Percentiles rank a stretch among this genome's conserved stretches.
Evolutionary conservation across 2,329 filamentous ascomycete genomes (phyloP).

Genomic region (Gremmenia infestans): DNA sequence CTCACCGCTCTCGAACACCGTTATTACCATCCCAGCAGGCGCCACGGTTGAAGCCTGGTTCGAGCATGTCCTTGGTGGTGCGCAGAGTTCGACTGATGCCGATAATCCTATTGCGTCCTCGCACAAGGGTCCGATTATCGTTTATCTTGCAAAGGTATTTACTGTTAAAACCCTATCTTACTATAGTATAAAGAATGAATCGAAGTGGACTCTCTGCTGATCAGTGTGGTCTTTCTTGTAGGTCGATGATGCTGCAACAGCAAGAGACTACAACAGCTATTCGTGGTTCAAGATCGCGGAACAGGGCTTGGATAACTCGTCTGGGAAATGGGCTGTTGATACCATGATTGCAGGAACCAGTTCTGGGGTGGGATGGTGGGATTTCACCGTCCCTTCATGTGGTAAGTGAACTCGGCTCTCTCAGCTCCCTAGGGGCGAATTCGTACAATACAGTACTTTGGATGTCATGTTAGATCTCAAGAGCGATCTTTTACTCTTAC

Average conservation of each 20-base stretch:
- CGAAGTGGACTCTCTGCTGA: not conserved
- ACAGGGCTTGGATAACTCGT: conserved; percentile 19
- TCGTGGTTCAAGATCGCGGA: conserved; percentile 46
- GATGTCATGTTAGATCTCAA: no score
- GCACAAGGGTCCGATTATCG: conserved; percentile 41
- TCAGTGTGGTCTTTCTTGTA: conserved; percentile 15
- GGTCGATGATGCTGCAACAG: conserved; percentile 34
- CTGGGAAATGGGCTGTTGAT: conserved; percentile 24
- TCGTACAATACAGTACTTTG: no score
- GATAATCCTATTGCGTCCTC: conserved; percentile 45
- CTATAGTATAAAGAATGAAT: not conserved
- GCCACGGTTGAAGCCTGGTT: conserved; percentile 45
- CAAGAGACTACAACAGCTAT: conserved; percentile 16
- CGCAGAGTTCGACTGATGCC: conserved; percentile 38
- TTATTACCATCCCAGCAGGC: conserved; percentile 44
- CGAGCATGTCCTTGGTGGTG: conserved; percentile 47
- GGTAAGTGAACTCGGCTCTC: no score
- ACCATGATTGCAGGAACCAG: conserved; percentile 26
- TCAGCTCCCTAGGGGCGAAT: no score
- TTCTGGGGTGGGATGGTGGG: conserved; percentile 36
- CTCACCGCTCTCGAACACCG: conserved; percentile 32
- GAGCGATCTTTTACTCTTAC: no score
- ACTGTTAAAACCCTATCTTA: not conserved
- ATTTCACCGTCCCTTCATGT: conserved; percentile 46
- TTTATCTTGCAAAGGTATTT: conserved; percentile 40